Evolutionary conservation across 768 basidiomycete species (phyloP).

Genomic region (Auricularia sp.): DNA sequence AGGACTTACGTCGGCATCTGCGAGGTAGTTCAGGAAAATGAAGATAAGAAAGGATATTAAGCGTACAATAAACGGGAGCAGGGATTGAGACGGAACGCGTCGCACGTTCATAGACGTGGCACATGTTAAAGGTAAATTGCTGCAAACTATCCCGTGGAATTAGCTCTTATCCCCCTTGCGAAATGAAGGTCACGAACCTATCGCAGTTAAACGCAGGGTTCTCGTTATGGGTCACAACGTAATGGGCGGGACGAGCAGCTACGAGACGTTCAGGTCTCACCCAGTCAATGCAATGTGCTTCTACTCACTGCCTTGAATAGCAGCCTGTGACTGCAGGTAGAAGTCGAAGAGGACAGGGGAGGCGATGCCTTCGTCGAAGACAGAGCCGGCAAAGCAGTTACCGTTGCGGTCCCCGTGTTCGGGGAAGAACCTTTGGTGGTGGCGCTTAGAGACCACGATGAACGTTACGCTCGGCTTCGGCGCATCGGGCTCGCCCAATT

Average conservation of each 20-base stretch:
- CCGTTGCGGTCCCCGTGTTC: slow-evolving; percentile 13
- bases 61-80: slow-evolving; percentile 50
- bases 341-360: slow-evolving; percentile 32
- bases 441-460: slow-evolving; percentile 56
- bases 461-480: slow-evolving; percentile 36
- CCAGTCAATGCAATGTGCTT: not conserved
- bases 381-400: slow-evolving; percentile 43
- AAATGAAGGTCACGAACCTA: not conserved
- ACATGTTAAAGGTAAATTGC: slow-evolving; percentile 37
- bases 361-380: slow-evolving; percentile 36
- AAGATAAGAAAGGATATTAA: not conserved
- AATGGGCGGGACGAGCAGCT: slow-evolving; percentile 52
- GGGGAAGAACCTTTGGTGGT: slow-evolving; percentile 44
- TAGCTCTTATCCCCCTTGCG: not conserved
- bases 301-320: slow-evolving; percentile 34
- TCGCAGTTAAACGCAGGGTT: slow-evolving; percentile 6
- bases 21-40: not conserved
- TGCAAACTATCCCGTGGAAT: slow-evolving; percentile 28
- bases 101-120: slow-evolving; percentile 43
- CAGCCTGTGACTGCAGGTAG: slow-evolving; percentile 47
- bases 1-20: not conserved
- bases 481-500: not conserved
- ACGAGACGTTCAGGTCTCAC: not conserved
- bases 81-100: slow-evolving; percentile 51
- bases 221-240: slow-evolving; percentile 38